Conservation (phyloP, 352 stramenopile genomes). For the Phytophthora megakarya region DNA sequence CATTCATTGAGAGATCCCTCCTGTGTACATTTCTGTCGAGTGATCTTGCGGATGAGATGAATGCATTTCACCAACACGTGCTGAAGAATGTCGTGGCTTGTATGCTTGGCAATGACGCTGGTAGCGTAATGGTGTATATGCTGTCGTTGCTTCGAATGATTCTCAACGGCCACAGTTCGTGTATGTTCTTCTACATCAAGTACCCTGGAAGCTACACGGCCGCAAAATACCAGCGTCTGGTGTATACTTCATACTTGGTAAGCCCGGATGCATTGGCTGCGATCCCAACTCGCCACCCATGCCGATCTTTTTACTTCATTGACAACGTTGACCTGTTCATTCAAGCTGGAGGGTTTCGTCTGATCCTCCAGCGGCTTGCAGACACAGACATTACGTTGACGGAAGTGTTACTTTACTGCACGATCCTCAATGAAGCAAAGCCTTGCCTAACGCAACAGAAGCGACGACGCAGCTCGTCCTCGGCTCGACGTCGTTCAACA, state of each 20-base stretch:
- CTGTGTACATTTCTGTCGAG: conserved; percentile 68
- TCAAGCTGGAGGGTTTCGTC: conserved; percentile 75
- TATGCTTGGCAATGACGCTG: conserved; percentile 54
- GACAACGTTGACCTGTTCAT: conserved; percentile 87
- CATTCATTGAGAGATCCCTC: conserved; percentile 78
- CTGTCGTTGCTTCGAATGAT: conserved; percentile 79
- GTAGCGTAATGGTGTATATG: conserved; percentile 44
- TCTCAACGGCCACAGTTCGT: conserved; percentile 75
- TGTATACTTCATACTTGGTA: conserved; percentile 80
- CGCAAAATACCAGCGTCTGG: conserved; percentile 63
- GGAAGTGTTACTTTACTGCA: conserved; percentile 74
- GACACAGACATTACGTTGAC: conserved; percentile 46
- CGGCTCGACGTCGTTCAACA: conserved; percentile 37
- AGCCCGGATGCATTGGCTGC: conserved; percentile 56
- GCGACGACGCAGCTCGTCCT: conserved; percentile 51
- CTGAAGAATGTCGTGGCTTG: conserved; percentile 78
- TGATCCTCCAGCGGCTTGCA: conserved; percentile 72
- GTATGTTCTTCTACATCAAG: conserved; percentile 87
- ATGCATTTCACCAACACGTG: conserved; percentile 79
- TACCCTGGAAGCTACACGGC: conserved; percentile 68
- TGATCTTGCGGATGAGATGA: conserved; percentile 80
- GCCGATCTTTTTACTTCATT: conserved; percentile 80
- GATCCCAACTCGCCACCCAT: conserved; percentile 71
- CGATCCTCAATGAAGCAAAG: conserved; percentile 74
- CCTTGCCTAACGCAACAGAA: conserved; percentile 72